These are phyloP conservation scores for Aureobasidium subglaciale DNA, from an alignment of 2,329 filamentous ascomycete genomes.

Conservation along the genomic window DNA sequence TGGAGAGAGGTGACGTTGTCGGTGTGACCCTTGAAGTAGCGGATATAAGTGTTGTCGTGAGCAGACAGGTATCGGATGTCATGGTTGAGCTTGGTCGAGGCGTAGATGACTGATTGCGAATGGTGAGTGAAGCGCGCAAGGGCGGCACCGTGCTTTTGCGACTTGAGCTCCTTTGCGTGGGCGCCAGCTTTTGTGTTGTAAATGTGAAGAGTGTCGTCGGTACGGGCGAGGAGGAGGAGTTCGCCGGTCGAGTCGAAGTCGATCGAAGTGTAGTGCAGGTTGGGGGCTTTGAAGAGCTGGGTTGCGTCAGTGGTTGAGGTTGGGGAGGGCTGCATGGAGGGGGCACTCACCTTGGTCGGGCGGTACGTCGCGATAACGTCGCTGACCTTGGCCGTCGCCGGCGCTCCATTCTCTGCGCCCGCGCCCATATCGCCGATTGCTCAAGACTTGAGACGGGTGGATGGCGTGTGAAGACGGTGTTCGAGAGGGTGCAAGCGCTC, in stretches of 20 bases:
- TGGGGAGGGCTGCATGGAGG: constrained; percentile 8
- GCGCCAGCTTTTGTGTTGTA: constrained; percentile 90
- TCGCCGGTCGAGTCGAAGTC: constrained; percentile 96
- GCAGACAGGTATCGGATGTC: constrained; percentile 80
- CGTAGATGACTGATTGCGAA: constrained; percentile 84
- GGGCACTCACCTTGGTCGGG: constrained; percentile 62
- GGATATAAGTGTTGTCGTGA: constrained; percentile 93
- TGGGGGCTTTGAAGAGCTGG: constrained; percentile 39
- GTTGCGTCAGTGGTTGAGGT: constrained; percentile 9
- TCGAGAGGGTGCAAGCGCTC: not conserved
- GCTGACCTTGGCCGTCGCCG: constrained; percentile 53
- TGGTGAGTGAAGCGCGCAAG: constrained; percentile 92
- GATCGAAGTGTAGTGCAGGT: constrained; percentile 66
- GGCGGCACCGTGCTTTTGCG: constrained; percentile 95
- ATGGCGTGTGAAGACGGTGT: not conserved
- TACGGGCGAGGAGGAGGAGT: constrained; percentile 81
- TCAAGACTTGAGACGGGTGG: not conserved
- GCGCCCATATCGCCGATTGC: constrained; percentile 1
- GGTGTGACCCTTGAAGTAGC: constrained; percentile 91
- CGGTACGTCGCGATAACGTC: constrained; percentile 73
- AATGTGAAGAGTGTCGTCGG: constrained; percentile 91
- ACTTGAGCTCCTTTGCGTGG: constrained; percentile 80
- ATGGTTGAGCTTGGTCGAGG: constrained; percentile 91
- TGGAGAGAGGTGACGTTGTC: constrained; percentile 74
- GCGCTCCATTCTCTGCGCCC: constrained; percentile 16